phyloP scores from a whole-genome alignment of 1,139 yeast genomes.

The Oligophagozyma castellii region DNA sequence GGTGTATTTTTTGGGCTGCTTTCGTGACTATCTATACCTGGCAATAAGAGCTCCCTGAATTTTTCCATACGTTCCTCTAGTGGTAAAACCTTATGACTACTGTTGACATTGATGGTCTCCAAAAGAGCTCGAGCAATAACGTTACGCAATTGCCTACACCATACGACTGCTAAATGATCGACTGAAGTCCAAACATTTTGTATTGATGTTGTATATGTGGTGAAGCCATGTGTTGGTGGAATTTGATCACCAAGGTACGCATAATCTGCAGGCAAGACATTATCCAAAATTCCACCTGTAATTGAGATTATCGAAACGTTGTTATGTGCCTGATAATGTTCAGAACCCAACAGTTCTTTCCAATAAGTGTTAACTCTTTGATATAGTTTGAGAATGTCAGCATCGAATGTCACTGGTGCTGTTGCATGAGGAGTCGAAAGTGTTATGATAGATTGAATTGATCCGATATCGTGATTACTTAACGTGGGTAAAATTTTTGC shows the following conservation, averaged over 20 bases:
- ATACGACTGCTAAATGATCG: conserved; percentile 90
- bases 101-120: conserved; percentile 38
- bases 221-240: conserved; percentile 65
- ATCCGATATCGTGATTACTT: conserved; percentile 56
- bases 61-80: conserved; percentile 43
- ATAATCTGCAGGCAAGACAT: conserved; percentile 85
- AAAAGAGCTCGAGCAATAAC: conserved; percentile 47
- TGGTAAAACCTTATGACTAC: conserved; percentile 35
- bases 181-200: conserved; percentile 91
- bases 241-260: conserved; percentile 62
- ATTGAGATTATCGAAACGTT: conserved; percentile 56
- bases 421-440: conserved; percentile 88
- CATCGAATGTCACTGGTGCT: conserved; percentile 92
- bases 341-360: conserved; percentile 42
- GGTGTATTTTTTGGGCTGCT: neutral
- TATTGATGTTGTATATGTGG: conserved; percentile 73
- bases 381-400: conserved; percentile 67
- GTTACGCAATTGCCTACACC: conserved; percentile 84
- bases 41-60: conserved; percentile 37
- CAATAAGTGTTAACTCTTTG: conserved; percentile 68
- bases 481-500: conserved; percentile 69
- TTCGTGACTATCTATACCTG: conserved; percentile 29
- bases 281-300: conserved; percentile 82
- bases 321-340: conserved; percentile 16
- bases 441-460: conserved; percentile 76